Base-by-base conservation (phyloP, 75 land plant species). In the Picea sitchensis region DNA sequence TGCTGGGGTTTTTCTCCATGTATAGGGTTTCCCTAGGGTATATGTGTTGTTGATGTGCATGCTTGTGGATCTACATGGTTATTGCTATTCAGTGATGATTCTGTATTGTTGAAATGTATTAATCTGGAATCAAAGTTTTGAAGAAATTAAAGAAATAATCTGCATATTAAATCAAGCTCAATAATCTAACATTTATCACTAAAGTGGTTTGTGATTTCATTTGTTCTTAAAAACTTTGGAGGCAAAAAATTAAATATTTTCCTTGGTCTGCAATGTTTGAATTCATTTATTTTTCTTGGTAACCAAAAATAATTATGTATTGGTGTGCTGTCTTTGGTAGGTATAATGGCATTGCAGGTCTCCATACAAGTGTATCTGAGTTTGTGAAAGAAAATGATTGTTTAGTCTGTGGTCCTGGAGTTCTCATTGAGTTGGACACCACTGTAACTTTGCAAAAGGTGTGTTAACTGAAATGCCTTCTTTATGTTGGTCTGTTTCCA, bases 351-450 rank as follows among this genome's bases (percentile, higher is more conserved):
- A 80, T 84, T 65, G 89, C 86, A 79, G 98, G 99, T 65, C 77
- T 92, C 59, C 91, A 98, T 73, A 87, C 89, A 20, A 85, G 88
- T 82, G 95, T 94, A 68, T 84, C 92, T 21, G 91, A 89, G 41
- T 88, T 93, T 79, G 87, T 83, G 68, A 95, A 81, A 75, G 96
- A 93, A 47, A 85, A 86, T 23, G 91, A 90, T 78, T 98, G 99
- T 83, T 85, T 98, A 47, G 92, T 93, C 4, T 98, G 99, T 79
- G 98, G 99, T 73, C 96, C 99, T 72, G 99, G 99, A 51, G 89
- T 95, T 86, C 98, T 95, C 65, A 57, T 98, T 76, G 96, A 98
- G 88, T 76, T 95, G 74, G 99, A 98, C 20, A 59, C 86, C 44
- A 86, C 94, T 58, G 69, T 86, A 47, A 95, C 98, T 63, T 81